Evolutionary conservation across 139 green algal species (phyloP).

Genomic region (Coelastrella sp.): DNA sequence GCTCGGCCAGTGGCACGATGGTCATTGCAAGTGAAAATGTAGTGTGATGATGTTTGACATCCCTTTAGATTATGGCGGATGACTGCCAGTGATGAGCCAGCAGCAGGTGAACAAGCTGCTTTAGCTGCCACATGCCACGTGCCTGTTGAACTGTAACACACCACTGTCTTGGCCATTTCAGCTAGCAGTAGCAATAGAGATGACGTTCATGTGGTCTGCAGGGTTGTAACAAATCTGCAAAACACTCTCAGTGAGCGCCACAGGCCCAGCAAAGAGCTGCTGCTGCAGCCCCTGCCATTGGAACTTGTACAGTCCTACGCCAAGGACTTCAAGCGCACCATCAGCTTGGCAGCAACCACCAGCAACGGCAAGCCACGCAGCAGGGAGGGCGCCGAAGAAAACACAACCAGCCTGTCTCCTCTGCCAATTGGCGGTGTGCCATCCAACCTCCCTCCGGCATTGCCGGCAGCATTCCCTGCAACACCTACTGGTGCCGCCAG

Average conservation of each 20-base stretch:
- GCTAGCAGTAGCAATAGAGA: too few relatives aligned
- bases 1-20: too few relatives aligned
- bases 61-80: too few relatives aligned
- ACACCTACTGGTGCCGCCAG: conserved; percentile 32
- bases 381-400: neutral
- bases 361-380: neutral
- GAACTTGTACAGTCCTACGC: neutral
- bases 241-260: conserved; percentile 6
- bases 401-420: neutral
- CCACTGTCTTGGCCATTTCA: too few relatives aligned
- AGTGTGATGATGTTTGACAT: too few relatives aligned
- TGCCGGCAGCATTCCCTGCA: conserved; percentile 39
- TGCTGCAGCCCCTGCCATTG: conserved; percentile 50
- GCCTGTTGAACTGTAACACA: too few relatives aligned
- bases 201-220: neutral
- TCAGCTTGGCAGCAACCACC: conserved; percentile 4
- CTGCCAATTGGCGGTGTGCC: conserved; percentile 33
- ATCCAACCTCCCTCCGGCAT: neutral
- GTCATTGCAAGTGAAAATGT: too few relatives aligned
- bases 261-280: conserved; percentile 47
- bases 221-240: conserved; percentile 39
- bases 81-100: too few relatives aligned
- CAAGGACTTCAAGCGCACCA: conserved; percentile 39
- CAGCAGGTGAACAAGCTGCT: too few relatives aligned
- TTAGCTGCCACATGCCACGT: too few relatives aligned